These are phyloP conservation scores for Cladosporium sphaerospermum DNA, from an alignment of 2,329 filamentous ascomycete genomes.

Conservation along the genomic window DNA sequence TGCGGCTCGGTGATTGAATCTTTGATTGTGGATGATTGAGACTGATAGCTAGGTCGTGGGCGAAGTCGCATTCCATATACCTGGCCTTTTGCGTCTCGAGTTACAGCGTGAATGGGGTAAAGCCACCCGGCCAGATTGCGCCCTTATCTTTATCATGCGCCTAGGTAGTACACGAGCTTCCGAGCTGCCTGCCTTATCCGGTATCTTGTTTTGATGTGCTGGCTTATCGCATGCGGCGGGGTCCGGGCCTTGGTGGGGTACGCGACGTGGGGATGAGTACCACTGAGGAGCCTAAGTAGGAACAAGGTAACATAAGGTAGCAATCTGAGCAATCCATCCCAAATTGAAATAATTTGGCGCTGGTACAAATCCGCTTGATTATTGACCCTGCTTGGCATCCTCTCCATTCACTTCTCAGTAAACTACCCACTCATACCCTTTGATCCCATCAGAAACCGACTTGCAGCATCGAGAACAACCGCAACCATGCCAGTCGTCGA, in stretches of 20 bases:
- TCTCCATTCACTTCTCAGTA: no score
- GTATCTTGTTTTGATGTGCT: conserved; percentile 3
- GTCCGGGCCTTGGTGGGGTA: not conserved
- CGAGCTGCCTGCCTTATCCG: conserved; percentile 1
- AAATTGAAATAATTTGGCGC: not conserved
- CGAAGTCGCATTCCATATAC: no score
- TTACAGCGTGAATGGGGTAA: no score
- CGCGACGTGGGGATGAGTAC: not conserved
- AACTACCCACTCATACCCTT: no score
- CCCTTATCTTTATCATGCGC: no score
- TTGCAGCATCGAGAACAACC: not conserved
- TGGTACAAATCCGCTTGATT: no score
- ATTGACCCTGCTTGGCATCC: no score
- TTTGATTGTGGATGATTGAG: not conserved
- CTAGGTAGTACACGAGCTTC: no score
- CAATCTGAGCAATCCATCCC: not conserved
- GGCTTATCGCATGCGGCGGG: not conserved
- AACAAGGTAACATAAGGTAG: not conserved
- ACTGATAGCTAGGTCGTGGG: no score
- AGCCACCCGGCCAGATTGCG: no score
- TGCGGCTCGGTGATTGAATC: not conserved
- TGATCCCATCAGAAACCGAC: no score
- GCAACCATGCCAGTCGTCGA: conserved; percentile 44
- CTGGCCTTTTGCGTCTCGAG: no score
- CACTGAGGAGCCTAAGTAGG: not conserved